Conservation (phyloP, 495 filamentous ascomycete species). For the Penicillium nucicola region DNA sequence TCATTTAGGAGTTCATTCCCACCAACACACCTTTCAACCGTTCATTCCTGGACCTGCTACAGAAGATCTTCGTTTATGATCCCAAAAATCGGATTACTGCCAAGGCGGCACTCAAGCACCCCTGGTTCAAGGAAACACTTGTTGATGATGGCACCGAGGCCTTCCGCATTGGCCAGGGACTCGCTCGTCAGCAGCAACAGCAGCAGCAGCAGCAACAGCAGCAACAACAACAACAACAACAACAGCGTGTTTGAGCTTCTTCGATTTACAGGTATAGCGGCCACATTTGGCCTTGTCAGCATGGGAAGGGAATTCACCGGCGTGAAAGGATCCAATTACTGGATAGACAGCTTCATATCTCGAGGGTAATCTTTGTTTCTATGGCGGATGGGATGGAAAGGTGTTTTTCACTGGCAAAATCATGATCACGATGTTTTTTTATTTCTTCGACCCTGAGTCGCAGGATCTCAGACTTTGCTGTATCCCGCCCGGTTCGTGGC, state of each 20-base stretch:
- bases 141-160: conserved; percentile 95
- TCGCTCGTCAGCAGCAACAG: conserved; percentile 22
- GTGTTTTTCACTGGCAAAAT: conserved; percentile 28
- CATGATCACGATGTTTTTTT: conserved; percentile 24
- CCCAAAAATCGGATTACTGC: conserved; percentile 87
- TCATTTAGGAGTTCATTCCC: conserved; percentile 80
- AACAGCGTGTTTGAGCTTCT: not conserved
- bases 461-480: not conserved
- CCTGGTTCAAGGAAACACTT: conserved; percentile 86
- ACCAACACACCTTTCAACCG: conserved; percentile 71
- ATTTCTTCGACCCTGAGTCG: conserved; percentile 7
- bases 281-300: conserved; percentile 9
- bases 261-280: not conserved
- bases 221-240: conserved; percentile 9
- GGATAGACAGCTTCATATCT: conserved; percentile 31
- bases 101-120: conserved; percentile 84
- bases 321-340: conserved; percentile 28
- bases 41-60: conserved; percentile 82
- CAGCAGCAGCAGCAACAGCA: conserved; percentile 10
- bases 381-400: conserved; percentile 22
- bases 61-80: conserved; percentile 93
- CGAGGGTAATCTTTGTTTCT: conserved; percentile 17
- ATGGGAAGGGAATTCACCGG: conserved; percentile 10
- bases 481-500: not conserved
- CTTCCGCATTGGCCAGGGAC: conserved; percentile 57